Percentiles rank a stretch among this genome's conserved stretches.
Conservation (phyloP, 108 stramenopile genomes). For the Cyclotella distinguenda region DNA sequence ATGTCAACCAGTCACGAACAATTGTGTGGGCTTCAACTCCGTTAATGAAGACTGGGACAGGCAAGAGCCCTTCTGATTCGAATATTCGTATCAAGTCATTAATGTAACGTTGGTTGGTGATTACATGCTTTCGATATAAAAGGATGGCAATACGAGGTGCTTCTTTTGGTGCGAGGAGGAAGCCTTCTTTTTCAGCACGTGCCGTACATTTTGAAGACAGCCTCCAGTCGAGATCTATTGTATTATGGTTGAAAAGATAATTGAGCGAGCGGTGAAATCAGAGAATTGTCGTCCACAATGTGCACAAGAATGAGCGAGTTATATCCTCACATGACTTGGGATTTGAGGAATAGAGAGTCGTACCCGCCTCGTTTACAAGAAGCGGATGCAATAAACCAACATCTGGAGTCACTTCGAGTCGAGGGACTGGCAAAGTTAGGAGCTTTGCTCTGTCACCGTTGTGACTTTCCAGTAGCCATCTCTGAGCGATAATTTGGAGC, state of each 20-base stretch:
- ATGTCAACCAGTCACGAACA: slow-evolving; percentile 83
- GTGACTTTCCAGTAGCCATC: slow-evolving; percentile 9
- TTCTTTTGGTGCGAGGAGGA: slow-evolving; percentile 43
- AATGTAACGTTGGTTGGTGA: slow-evolving; percentile 80
- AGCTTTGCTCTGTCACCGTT: background rate
- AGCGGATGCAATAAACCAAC: slow-evolving; percentile 79
- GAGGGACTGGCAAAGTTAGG: slow-evolving; percentile 36
- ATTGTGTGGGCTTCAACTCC: slow-evolving; percentile 91
- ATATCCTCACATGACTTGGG: slow-evolving; percentile 25
- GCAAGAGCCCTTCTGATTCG: slow-evolving; percentile 70
- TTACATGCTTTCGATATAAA: slow-evolving; percentile 85
- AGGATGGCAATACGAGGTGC: slow-evolving; percentile 76
- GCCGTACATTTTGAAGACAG: slow-evolving; percentile 38
- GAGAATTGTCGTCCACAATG: no score
- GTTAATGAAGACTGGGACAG: slow-evolving; percentile 89
- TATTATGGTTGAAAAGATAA: background rate
- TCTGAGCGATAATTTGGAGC: slow-evolving; percentile 49
- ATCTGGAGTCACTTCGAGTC: slow-evolving; percentile 70
- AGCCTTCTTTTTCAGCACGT: slow-evolving; percentile 33
- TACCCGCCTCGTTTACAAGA: slow-evolving; percentile 1
- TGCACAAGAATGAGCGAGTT: background rate
- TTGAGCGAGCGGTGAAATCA: background rate
- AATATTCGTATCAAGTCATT: slow-evolving; percentile 62
- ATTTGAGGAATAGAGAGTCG: slow-evolving; percentile 8
- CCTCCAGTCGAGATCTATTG: slow-evolving; percentile 68